These are phyloP conservation scores for Chaetomiaceae sp. DNA, from an alignment of 2,329 filamentous ascomycete genomes.

Conservation along the genomic window DNA sequence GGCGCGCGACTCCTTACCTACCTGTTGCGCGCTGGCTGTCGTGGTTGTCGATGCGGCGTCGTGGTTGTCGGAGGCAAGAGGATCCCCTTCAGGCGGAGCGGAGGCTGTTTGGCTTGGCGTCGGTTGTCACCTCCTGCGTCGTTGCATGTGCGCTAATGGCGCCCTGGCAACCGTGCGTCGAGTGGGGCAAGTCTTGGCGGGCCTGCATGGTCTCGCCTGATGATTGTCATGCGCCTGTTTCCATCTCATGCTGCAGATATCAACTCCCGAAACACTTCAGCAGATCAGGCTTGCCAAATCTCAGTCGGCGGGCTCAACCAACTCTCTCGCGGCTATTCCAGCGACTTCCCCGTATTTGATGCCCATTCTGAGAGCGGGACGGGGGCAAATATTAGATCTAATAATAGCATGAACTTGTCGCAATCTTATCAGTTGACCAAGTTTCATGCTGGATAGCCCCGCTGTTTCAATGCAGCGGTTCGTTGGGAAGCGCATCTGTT, in stretches of 20 bases:
- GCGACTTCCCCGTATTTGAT: no score
- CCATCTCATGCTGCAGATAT: neutral
- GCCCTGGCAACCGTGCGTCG: conserved; percentile 27
- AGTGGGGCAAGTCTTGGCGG: conserved; percentile 13
- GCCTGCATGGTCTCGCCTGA: conserved; percentile 4
- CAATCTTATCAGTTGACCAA: neutral
- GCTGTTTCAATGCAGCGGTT: no score
- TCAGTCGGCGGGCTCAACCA: no score
- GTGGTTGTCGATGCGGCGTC: conserved; percentile 16
- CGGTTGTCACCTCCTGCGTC: conserved; percentile 18
- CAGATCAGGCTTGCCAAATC: neutral
- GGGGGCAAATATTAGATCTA: neutral
- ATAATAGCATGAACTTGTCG: conserved; percentile 7
- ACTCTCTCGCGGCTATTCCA: no score
- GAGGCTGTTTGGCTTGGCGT: conserved; percentile 28
- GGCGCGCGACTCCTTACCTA: conserved; percentile 20
- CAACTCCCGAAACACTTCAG: no score
- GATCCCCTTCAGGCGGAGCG: conserved; percentile 18
- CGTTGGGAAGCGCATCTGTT: no score
- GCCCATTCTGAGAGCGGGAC: no score
- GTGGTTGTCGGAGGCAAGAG: conserved; percentile 21
- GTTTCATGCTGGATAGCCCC: no score
- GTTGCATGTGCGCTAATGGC: conserved; percentile 27
- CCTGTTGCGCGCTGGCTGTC: conserved; percentile 19
- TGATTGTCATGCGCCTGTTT: neutral